Evolutionary conservation across 169 alveolate genomes (phyloP), one percentile per base, ranked within the genome.

Genomic region (Cyclospora cayetanensis): DNA sequence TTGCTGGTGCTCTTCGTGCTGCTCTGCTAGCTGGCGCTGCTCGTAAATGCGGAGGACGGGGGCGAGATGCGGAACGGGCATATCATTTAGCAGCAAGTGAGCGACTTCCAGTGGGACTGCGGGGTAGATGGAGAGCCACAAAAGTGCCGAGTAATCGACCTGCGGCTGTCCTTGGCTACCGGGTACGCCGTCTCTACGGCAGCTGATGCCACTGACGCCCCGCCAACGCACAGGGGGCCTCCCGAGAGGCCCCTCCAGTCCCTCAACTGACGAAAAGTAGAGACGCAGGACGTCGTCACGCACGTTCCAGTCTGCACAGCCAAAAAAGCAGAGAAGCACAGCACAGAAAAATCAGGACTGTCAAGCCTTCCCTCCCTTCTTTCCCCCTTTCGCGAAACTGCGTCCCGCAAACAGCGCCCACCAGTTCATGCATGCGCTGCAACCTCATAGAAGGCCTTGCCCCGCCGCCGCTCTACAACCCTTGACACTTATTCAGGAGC

Each of bases 1-100:
- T 41, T 74, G 85, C 66, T 74, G 65, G 35, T 74, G 85, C 85
- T 74, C 85, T 27, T 74, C 85, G 66, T 74, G 85, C 85, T 42
- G 85, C 25, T 74, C 37, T 41, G 41, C 65, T 27, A n/a, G 55
- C 63, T 74, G 85, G 66, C 85, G 85, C 63, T 74, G 85, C 66
- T 74, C 85, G 41, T 41, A 41, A 39, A 74, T 22, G 15, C 41
- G 34, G 12, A 74, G 39, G 85, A n/a, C n/a, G n/a, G 85, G 85
- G n/a, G 85, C 85, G 31, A 74, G 85, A 12, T 35, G 85, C 55
- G 53, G 53, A 15, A 46, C 66, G 35, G 85, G 85, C 85, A 74
- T 74, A n/a, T 74, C 85, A 9, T 74, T 60, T 42, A 74, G 85
- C 85, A 74, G 66, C 85, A 74, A 29, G 42, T 74, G 85, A 22